A percentile compares a stretch with the other conserved stretches of the same genome.
phyloP scores from a whole-genome alignment of 129 eudicot genomes.

The Arctium minus region DNA sequence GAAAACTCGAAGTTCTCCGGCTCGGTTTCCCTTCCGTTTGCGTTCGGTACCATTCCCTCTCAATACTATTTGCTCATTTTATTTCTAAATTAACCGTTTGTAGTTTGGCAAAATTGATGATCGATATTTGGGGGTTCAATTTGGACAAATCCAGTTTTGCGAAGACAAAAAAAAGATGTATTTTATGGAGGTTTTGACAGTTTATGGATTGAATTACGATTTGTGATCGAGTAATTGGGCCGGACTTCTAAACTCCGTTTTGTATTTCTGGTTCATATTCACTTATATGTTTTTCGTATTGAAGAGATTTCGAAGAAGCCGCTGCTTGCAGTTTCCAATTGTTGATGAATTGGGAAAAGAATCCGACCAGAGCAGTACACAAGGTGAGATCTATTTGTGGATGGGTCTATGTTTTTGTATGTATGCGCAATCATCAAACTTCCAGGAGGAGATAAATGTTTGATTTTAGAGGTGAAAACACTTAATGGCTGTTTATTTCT shows the following conservation, averaged over 20 bases:
- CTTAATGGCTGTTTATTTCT: background rate
- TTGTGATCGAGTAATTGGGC: background rate
- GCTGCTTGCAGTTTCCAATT: constrained; percentile 13
- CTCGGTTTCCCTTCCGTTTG: background rate
- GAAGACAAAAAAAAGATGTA: background rate
- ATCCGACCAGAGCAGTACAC: constrained; percentile 6
- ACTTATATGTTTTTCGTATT: background rate
- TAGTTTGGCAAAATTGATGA: background rate
- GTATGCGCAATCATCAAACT: background rate
- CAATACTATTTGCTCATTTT: background rate
- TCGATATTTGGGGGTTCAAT: constrained; percentile 7
- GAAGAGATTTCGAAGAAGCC: constrained; percentile 5
- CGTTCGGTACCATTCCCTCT: constrained; percentile 2
- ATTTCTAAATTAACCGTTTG: background rate
- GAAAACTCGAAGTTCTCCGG: background rate
- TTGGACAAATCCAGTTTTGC: background rate
- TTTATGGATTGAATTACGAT: background rate
- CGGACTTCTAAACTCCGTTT: background rate
- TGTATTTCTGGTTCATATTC: background rate
- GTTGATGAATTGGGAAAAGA: constrained; percentile 25
- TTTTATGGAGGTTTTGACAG: background rate
- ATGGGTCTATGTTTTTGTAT: background rate
- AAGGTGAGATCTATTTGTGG: constrained; percentile 27
- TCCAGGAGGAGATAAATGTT: background rate
- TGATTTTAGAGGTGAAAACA: background rate